These are phyloP conservation scores for Tetradesmus lagerheimii DNA, from an alignment of 139 green algal genomes.

Conservation along the genomic window DNA sequence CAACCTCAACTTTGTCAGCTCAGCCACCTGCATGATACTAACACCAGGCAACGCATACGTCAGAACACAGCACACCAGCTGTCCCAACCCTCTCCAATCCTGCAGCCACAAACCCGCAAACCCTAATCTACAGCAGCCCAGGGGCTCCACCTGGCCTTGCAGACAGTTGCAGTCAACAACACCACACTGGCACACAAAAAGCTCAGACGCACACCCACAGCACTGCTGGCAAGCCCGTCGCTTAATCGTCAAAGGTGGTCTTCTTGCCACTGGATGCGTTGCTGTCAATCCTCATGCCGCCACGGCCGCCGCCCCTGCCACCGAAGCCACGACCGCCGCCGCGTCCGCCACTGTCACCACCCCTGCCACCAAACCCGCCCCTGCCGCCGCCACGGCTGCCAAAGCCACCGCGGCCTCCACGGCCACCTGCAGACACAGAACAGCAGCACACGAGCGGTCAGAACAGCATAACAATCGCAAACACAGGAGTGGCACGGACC, in stretches of 20 bases:
- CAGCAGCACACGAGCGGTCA: too few relatives aligned
- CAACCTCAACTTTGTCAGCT: too few relatives aligned
- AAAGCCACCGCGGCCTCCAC: constrained; percentile 41
- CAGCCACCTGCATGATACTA: neutral
- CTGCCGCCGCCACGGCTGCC: constrained; percentile 42
- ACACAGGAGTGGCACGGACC: too few relatives aligned
- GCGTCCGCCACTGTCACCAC: constrained; percentile 42
- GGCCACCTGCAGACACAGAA: neutral
- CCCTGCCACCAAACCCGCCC: constrained; percentile 43
- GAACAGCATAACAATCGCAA: too few relatives aligned
- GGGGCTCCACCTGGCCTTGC: too few relatives aligned
- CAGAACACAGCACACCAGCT: neutral
- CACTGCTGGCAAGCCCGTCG: neutral
- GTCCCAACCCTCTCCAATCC: too few relatives aligned
- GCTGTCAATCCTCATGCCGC: constrained; percentile 56
- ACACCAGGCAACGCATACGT: neutral
- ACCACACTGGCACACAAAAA: too few relatives aligned
- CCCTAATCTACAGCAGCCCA: too few relatives aligned
- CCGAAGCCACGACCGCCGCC: constrained; percentile 41
- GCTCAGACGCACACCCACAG: too few relatives aligned
- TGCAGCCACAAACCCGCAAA: neutral
- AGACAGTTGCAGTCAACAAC: too few relatives aligned
- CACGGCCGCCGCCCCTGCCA: constrained; percentile 40
- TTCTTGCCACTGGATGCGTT: constrained; percentile 65
- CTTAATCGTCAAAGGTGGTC: constrained; percentile 71